Evolutionary conservation across 441 rosid species (phyloP), one percentile per base, ranked within the genome.

Genomic region (Aleurites moluccanus): DNA sequence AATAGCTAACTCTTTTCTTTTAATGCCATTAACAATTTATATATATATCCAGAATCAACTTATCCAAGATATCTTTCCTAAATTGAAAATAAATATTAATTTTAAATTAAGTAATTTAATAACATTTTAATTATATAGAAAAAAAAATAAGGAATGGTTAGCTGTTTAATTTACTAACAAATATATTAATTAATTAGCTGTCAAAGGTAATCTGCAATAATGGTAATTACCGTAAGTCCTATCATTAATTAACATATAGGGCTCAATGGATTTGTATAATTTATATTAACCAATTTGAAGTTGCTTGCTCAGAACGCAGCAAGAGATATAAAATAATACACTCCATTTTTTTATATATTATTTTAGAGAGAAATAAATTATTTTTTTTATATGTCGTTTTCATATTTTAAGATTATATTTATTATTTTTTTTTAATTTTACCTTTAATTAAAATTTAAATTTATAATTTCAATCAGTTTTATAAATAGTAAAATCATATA

Each of bases 11-110:
- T 44, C 28, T 40, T 70, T 35, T 38, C 42, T 53, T 53, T 55
- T 20, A 56, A 15, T 56, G 64, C 23, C 52, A 23, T 23, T 56
- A 27, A 30, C 42, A 64, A 30, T 27, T 44, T 18, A 42, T n/a
- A n/a, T n/a, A n/a, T n/a, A n/a, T 25, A 64, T 49, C 1, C 56
- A 10, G 52, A 27, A 74, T 71, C 67, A 44, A 70, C n/a, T 40
- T 23, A 0, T n/a, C 6, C 40, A 13, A 61, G 72, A 74, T 77
- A 47, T 74, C 28, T 20, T 80, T 70, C 74, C 75, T 70, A 50
- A 47, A 60, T 52, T 60, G 63, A 60, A 71, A 77, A 45, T 28
- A 20, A 53, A 50, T 7, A 28, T n/a, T 1, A 9, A 30, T n/a
- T 62, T 38, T 13, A 30, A 21, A n/a, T 63, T 20, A 11, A 11